Conservation (phyloP, 176 grass and related monocot species). For the Raddia distichophylla region DNA sequence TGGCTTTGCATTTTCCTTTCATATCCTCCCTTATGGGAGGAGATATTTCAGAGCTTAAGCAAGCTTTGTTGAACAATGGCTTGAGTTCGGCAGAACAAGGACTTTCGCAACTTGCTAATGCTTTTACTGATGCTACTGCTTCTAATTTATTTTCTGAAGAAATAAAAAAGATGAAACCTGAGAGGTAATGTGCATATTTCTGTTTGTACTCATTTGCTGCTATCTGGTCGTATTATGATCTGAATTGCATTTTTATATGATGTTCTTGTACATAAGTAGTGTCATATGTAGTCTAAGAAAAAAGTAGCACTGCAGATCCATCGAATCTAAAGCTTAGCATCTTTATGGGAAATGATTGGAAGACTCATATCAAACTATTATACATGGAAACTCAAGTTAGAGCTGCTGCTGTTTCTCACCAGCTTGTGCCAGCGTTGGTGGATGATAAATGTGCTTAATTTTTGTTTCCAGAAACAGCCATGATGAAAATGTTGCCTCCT, state of each 20-base stretch:
- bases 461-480: conserved; percentile 41
- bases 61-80: conserved; percentile 18
- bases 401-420: no score
- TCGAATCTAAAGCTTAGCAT: no score
- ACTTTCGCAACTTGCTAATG: conserved; percentile 36
- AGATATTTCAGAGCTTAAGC: conserved; percentile 42
- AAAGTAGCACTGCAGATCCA: no score
- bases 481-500: conserved; percentile 47
- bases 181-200: conserved; percentile 45
- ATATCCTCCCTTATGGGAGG: conserved; percentile 67
- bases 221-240: not conserved
- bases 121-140: conserved; percentile 33
- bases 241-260: conserved; percentile 3
- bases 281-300: conserved; percentile 5
- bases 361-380: no score
- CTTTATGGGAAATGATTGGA: no score
- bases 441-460: no score
- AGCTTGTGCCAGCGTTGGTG: no score
- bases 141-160: conserved; percentile 44
- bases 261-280: conserved; percentile 24
- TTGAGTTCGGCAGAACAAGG: conserved; percentile 38
- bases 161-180: conserved; percentile 44
- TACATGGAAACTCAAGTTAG: no score
- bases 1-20: conserved; percentile 69
- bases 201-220: not conserved